Evolutionary conservation across 169 alveolate species (phyloP).

Genomic region (Plasmodium vivax): DNA sequence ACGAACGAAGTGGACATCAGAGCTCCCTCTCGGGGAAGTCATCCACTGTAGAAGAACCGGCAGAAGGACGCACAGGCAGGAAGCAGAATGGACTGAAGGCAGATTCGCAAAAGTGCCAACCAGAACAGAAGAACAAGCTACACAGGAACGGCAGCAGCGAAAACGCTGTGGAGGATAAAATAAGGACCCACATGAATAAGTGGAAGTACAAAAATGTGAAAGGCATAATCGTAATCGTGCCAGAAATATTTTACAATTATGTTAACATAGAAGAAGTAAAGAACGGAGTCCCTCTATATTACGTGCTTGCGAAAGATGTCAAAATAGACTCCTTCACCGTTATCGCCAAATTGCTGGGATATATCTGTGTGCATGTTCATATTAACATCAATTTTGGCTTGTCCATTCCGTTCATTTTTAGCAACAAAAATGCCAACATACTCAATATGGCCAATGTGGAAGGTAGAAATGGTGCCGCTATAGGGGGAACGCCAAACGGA

Average conservation of each 20-base stretch:
- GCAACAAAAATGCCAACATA: conserved; percentile 24
- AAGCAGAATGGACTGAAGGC: background rate
- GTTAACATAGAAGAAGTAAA: conserved; percentile 33
- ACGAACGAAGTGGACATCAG: background rate
- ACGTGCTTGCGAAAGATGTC: conserved; percentile 32
- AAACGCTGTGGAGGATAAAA: conserved; percentile 4
- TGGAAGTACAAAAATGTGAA: conserved; percentile 49
- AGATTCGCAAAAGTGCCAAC: background rate
- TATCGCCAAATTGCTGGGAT: conserved; percentile 58
- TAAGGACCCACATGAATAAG: background rate
- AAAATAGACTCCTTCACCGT: conserved; percentile 49
- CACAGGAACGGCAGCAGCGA: background rate
- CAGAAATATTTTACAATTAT: conserved; percentile 59
- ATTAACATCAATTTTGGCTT: conserved; percentile 48
- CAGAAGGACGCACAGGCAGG: background rate
- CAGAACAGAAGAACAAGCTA: background rate
- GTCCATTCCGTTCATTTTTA: conserved; percentile 56
- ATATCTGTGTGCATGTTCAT: conserved; percentile 60
- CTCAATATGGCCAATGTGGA: conserved; percentile 30
- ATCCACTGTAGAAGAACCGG: background rate
- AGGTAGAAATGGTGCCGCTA: background rate
- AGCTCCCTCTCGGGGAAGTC: background rate
- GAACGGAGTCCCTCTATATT: conserved; percentile 23
- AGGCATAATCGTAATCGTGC: conserved; percentile 43
- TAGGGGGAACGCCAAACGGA: background rate